Evolutionary conservation across 2,329 filamentous ascomycete genomes (phyloP).

Genomic region (Fusarium secorum): DNA sequence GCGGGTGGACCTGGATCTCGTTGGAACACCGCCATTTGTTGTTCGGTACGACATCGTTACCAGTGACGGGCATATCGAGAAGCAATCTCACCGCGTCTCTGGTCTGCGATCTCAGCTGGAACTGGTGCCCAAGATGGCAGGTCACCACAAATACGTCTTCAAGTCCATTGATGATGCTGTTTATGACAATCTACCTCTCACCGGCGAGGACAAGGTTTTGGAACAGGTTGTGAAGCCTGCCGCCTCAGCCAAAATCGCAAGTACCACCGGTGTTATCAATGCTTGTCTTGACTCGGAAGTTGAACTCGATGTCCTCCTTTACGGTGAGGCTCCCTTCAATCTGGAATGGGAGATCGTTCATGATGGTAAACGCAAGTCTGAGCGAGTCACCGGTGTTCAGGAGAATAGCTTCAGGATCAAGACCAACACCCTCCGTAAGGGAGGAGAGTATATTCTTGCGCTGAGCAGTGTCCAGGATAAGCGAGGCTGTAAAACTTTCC

Average conservation of each 20-base stretch:
- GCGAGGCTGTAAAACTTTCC: slow-evolving; percentile 83
- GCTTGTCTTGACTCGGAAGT: slow-evolving; percentile 86
- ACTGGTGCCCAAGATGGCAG: slow-evolving; percentile 80
- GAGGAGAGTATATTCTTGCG: slow-evolving; percentile 89
- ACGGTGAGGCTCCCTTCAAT: slow-evolving; percentile 86
- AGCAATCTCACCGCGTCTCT: slow-evolving; percentile 65
- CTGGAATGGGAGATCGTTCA: slow-evolving; percentile 94
- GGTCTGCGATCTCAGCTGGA: slow-evolving; percentile 85
- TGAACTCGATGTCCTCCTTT: slow-evolving; percentile 75
- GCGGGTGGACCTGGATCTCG: slow-evolving; percentile 85
- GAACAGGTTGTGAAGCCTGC: slow-evolving; percentile 94
- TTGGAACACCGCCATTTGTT: slow-evolving; percentile 91
- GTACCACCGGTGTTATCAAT: slow-evolving; percentile 62
- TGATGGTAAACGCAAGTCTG: slow-evolving; percentile 81
- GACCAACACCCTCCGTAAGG: slow-evolving; percentile 76
- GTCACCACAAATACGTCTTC: slow-evolving; percentile 88
- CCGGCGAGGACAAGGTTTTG: slow-evolving; percentile 68
- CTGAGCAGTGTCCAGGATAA: slow-evolving; percentile 87
- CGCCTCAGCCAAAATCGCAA: slow-evolving; percentile 77
- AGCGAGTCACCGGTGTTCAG: slow-evolving; percentile 70
- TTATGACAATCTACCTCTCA: slow-evolving; percentile 73
- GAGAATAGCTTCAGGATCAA: slow-evolving; percentile 72
- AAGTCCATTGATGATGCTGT: slow-evolving; percentile 81
- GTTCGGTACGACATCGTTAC: slow-evolving; percentile 78
- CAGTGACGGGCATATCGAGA: slow-evolving; percentile 61